phyloP scores from a whole-genome alignment of 306 rosid species.

The Herpetospermum pedunculosum region DNA sequence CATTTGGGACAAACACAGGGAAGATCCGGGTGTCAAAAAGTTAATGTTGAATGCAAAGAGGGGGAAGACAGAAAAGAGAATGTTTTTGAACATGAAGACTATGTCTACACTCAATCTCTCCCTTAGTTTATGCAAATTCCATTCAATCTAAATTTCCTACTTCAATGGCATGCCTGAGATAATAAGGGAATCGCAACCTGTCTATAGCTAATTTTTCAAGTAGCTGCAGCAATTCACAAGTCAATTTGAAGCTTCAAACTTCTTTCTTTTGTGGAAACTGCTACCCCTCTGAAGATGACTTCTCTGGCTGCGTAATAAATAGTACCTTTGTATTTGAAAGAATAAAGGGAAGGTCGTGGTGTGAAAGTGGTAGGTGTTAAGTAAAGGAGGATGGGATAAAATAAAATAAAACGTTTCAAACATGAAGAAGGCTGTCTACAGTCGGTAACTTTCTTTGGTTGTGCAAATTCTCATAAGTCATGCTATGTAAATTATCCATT shows the following conservation, averaged over 20 bases:
- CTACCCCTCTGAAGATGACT: not conserved
- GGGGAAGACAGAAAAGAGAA: conserved; percentile 21
- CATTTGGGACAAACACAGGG: conserved; percentile 23
- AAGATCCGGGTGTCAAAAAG: conserved; percentile 23
- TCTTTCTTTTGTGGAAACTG: not conserved
- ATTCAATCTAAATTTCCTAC: not conserved
- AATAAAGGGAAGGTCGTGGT: not conserved
- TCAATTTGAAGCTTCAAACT: not conserved
- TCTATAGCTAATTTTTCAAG: not conserved
- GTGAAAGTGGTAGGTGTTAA: not conserved
- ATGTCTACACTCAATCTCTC: conserved; percentile 50
- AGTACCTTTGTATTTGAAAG: not conserved
- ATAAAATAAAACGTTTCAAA: not conserved
- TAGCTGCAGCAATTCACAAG: not conserved
- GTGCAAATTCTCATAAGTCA: not conserved
- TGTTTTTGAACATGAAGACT: conserved; percentile 46
- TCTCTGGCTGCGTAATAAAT: not conserved
- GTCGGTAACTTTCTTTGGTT: not conserved
- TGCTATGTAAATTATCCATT: not conserved
- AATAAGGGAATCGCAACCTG: not conserved
- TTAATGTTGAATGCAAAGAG: conserved; percentile 25
- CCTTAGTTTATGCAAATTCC: conserved; percentile 18
- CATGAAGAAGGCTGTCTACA: not conserved
- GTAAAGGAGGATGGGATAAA: not conserved
- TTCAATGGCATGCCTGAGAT: not conserved